A percentile compares a stretch with the other conserved stretches of the same genome.
Evolutionary conservation across 2,329 filamentous ascomycete genomes (phyloP).

Genomic region (Calonectria leucothoes): DNA sequence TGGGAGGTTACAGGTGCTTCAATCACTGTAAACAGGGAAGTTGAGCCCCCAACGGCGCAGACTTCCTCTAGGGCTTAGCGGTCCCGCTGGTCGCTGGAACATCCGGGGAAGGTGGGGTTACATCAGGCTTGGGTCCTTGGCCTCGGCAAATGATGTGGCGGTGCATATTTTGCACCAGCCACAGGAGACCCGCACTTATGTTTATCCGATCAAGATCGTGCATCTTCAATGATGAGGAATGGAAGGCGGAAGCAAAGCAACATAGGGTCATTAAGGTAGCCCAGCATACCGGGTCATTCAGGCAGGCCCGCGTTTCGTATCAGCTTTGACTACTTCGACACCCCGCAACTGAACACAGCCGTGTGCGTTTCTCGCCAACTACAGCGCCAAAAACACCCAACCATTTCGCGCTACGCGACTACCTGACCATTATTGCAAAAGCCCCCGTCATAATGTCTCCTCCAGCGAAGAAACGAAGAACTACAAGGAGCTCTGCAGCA

Average conservation of each 20-base stretch:
- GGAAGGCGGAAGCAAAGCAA: neutral
- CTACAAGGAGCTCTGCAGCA: constrained; percentile 8
- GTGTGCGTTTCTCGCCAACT: neutral
- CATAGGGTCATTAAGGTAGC: neutral
- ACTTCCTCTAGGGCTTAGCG: constrained; percentile 23
- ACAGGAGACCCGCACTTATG: neutral
- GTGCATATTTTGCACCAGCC: neutral
- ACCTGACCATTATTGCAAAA: constrained; percentile 10
- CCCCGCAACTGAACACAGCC: neutral
- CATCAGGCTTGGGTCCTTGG: neutral
- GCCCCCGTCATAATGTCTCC: constrained; percentile 37
- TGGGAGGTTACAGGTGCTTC: constrained; percentile 20
- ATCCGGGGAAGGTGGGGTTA: constrained; percentile 26
- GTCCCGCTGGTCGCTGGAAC: constrained; percentile 17
- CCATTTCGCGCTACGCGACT: neutral
- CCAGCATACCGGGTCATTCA: neutral
- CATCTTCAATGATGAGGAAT: neutral
- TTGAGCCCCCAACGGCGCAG: constrained; percentile 14
- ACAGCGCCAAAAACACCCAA: neutral
- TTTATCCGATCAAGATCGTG: constrained; percentile 6
- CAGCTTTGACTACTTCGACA: neutral
- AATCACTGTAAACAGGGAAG: constrained; percentile 10
- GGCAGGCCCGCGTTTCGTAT: neutral
- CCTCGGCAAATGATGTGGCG: neutral
- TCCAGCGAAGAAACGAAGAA: constrained; percentile 44